Evolutionary conservation across 1,284 basidiomycete species (phyloP), one percentile per base, ranked within the genome.

Genomic region (Pyrrhoderma noxium): DNA sequence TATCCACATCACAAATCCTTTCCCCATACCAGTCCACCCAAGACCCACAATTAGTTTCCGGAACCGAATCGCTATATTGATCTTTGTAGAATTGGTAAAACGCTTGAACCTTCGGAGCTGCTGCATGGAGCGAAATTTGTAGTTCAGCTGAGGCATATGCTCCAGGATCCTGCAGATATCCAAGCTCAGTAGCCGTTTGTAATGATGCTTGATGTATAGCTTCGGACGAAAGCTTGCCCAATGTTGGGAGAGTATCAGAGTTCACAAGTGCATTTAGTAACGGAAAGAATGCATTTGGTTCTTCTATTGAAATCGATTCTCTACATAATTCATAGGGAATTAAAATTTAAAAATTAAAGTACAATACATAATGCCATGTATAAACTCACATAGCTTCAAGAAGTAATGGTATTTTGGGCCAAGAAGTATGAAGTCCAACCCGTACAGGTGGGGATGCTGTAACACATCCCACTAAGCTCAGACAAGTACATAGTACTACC

Each of bases 21-120:
- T 80, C 69, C 0, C 89, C 89, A 59, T 86, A 84, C 85, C 89
- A 93, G 55, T 93, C 88, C 2, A 94, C 83, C 92, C 91, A 95
- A 16, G 84, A 85, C 1, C 74, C 80, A 61, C 92, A 93, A 9
- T 68, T 65, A 4, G 54, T 52, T 1, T 65, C 65, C n/a, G 66
- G 52, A 46, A 60, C 65, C 52, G 68, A 69, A 16, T 48, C 42
- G 7, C 37, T 25, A 23, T 55, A 48, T 58, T 64, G 64, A 52
- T 72, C 70, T n/a, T 65, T 64, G 59, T 86, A 89, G 57, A 80
- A 74, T 45, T 82, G 73, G 61, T 84, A 85, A 62, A 82, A 85
- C 0, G 85, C 87, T 54, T 86, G 80, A 19, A 91, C 73, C 55
- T 79, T 81, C 2, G 89, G 86, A 0, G 77, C 77, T 14, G 82